These are phyloP conservation scores for Magnusiomyces magnusii DNA, from an alignment of 1,139 yeast species.

Conservation along the genomic window DNA sequence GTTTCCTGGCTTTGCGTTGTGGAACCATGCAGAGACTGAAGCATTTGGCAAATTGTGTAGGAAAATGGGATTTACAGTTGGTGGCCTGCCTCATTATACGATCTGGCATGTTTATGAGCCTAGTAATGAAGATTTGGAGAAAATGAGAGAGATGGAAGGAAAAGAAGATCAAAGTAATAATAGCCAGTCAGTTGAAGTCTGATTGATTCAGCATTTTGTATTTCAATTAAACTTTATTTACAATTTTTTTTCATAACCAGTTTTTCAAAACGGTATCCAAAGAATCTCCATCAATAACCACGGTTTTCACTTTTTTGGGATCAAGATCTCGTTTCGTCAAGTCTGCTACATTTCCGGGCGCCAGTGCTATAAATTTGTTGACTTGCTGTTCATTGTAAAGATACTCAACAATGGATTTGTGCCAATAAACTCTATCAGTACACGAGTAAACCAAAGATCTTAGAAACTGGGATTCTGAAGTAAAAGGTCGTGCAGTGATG, in stretches of 20 bases:
- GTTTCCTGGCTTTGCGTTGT: slow-evolving; percentile 84
- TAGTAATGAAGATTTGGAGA: slow-evolving; percentile 79
- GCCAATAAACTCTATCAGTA: slow-evolving; percentile 32
- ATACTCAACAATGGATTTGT: slow-evolving; percentile 24
- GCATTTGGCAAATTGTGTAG: slow-evolving; percentile 83
- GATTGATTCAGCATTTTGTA: no score
- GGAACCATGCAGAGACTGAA: slow-evolving; percentile 88
- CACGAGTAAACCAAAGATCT: slow-evolving; percentile 25
- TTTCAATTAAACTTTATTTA: no score
- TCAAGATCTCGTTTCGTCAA: slow-evolving; percentile 12
- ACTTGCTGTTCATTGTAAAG: slow-evolving; percentile 15
- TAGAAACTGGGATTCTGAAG: slow-evolving; percentile 26
- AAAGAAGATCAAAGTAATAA: no score
- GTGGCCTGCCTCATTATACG: slow-evolving; percentile 81
- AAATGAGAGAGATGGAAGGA: slow-evolving; percentile 66
- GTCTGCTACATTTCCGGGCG: slow-evolving; percentile 26
- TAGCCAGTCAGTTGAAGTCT: no score
- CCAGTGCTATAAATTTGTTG: slow-evolving; percentile 24
- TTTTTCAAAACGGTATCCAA: slow-evolving; percentile 1
- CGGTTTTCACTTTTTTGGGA: neutral
- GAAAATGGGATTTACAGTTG: slow-evolving; percentile 70
- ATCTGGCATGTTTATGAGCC: slow-evolving; percentile 94
- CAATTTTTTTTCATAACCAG: neutral
- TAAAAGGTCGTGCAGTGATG: slow-evolving; percentile 30
- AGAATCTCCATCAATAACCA: slow-evolving; percentile 5